A percentile compares a stretch with the other conserved stretches of the same genome.
phyloP scores from a whole-genome alignment of 2,329 filamentous ascomycete species.

The Esteya vermicola region DNA sequence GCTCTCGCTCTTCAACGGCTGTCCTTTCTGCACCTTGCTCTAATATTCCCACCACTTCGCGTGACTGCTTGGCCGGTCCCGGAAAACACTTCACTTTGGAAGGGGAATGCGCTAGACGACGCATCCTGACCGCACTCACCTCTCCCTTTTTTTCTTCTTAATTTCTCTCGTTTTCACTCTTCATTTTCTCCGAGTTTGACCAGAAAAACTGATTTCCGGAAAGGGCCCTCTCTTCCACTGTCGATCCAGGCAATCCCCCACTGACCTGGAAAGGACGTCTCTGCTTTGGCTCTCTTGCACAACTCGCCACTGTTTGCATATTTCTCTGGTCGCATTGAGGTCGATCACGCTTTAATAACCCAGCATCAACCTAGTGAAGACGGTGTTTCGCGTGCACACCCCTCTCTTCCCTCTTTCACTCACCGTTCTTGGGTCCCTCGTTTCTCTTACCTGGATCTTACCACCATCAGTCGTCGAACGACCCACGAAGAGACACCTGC shows the following conservation, averaged over 20 bases:
- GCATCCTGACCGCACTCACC: too few relatives aligned
- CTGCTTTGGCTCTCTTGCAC: not conserved
- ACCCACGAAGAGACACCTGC: not conserved
- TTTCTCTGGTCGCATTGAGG: constrained; percentile 11
- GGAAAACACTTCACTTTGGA: not conserved
- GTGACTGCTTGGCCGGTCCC: constrained; percentile 1
- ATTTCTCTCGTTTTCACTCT: not conserved
- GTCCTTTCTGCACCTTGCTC: not conserved
- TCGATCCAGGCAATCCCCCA: constrained; percentile 1
- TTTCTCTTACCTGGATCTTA: not conserved
- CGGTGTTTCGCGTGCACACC: constrained; percentile 6
- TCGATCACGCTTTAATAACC: constrained; percentile 11
- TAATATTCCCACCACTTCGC: too few relatives aligned
- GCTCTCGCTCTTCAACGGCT: not conserved
- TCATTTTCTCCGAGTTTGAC: constrained; percentile 2
- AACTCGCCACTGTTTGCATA: constrained; percentile 1
- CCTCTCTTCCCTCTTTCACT: not conserved
- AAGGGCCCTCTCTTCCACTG: not conserved
- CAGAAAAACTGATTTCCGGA: constrained; percentile 7
- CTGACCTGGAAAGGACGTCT: constrained; percentile 1
- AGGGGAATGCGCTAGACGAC: not conserved
- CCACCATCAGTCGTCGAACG: constrained; percentile 4
- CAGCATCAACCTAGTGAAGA: too few relatives aligned
- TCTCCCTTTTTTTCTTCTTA: too few relatives aligned
- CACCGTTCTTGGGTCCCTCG: not conserved